Conservation (phyloP, 352 stramenopile genomes). For the Sclerospora graminicola region DNA sequence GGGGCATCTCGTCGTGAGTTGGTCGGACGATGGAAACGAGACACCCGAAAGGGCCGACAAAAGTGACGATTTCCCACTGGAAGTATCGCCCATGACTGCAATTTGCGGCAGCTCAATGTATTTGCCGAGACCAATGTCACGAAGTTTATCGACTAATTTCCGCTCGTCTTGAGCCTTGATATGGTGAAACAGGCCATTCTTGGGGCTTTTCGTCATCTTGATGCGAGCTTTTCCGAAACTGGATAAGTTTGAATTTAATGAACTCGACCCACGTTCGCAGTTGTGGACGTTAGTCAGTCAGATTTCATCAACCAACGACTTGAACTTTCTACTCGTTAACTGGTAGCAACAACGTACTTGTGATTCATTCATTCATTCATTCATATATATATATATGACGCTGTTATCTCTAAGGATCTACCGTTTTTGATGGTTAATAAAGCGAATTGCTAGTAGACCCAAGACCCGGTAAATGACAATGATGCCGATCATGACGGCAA, state of each 20-base stretch:
- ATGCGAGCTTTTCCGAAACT: no score
- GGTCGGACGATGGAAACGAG: constrained; percentile 65
- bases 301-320: no score
- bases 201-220: no score
- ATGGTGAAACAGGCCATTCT: no score
- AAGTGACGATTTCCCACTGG: constrained; percentile 80
- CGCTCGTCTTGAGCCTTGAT: constrained; percentile 12
- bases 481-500: constrained; percentile 23
- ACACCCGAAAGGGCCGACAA: constrained; percentile 74
- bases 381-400: no score
- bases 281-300: no score
- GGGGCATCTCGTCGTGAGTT: constrained; percentile 75
- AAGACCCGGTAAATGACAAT: constrained; percentile 35
- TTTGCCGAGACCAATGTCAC: constrained; percentile 40
- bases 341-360: no score
- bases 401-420: constrained; percentile 10
- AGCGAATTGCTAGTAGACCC: constrained; percentile 31
- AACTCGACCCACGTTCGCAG: no score
- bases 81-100: constrained; percentile 87
- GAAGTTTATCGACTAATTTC: constrained; percentile 36
- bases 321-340: no score
- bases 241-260: no score
- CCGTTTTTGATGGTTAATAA: constrained; percentile 39
- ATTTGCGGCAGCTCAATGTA: constrained; percentile 84
- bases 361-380: no score